A percentile compares a stretch with the other conserved stretches of the same genome.
These are phyloP conservation scores for Dendrobium nobile DNA, from an alignment of 106 monocot genomes.

Conservation along the genomic window DNA sequence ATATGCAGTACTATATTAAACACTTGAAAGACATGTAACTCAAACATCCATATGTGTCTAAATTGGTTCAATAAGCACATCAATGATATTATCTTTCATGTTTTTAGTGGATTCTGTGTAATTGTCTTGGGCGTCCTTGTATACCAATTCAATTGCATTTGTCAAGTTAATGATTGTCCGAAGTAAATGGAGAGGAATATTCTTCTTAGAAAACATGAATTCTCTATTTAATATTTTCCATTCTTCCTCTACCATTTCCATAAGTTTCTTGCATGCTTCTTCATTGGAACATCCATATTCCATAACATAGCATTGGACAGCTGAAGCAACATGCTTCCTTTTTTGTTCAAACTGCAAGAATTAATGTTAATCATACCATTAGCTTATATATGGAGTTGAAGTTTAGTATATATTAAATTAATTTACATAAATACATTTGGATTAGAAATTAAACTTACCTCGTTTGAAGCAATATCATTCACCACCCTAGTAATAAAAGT, in stretches of 20 bases:
- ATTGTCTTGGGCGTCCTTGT: neutral
- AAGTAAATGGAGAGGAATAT: neutral
- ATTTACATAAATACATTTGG: neutral
- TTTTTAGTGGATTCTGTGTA: neutral
- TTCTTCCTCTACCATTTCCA: neutral
- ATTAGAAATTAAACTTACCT: neutral
- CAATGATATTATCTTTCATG: neutral
- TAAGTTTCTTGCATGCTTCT: neutral
- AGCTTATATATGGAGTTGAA: too few species aligned
- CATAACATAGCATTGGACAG: neutral
- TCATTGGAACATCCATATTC: too few species aligned
- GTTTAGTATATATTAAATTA: neutral
- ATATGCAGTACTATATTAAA: too few species aligned
- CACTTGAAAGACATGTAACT: neutral
- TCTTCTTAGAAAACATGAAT: neutral
- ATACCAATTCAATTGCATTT: neutral
- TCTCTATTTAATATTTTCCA: neutral
- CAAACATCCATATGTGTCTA: neutral
- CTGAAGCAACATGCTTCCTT: slow-evolving; percentile 9
- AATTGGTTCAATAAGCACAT: neutral
- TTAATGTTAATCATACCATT: neutral
- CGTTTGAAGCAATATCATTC: neutral
- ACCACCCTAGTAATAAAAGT: neutral
- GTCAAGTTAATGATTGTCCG: neutral
- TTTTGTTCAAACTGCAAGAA: slow-evolving; percentile 5